Percentiles rank a stretch among this genome's conserved stretches.
Conservation (phyloP, 352 stramenopile genomes). For the Halophytophthora polymorphica region DNA sequence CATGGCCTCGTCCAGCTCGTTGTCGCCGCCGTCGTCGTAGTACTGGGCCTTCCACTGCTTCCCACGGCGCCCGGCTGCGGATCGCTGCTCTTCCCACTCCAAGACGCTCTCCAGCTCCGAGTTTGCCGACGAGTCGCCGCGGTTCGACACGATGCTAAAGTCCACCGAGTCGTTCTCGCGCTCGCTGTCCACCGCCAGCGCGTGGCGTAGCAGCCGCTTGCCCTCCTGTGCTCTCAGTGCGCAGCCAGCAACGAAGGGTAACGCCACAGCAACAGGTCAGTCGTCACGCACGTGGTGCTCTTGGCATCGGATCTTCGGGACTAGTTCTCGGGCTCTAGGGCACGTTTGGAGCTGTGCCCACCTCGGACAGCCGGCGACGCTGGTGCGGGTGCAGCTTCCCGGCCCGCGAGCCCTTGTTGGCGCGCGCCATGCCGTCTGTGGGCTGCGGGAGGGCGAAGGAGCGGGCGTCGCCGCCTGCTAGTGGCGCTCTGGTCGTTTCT, state of each 20-base stretch:
- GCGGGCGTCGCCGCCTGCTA: too few species aligned
- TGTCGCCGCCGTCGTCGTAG: constrained; percentile 22
- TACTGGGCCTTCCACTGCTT: constrained; percentile 38
- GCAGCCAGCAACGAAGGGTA: too few species aligned
- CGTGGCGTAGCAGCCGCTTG: constrained; percentile 47
- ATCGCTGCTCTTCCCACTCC: constrained; percentile 44
- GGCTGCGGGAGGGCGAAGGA: too few species aligned
- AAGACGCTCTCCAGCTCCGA: constrained; percentile 59
- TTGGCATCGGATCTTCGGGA: not conserved
- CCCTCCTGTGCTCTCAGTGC: too few species aligned
- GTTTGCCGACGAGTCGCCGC: constrained; percentile 43
- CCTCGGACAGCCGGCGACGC: constrained; percentile 30
- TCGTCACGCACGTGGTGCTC: not conserved
- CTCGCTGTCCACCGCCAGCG: constrained; percentile 43
- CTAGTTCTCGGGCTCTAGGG: too few species aligned
- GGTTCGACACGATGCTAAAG: constrained; percentile 28
- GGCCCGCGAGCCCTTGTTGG: constrained; percentile 10
- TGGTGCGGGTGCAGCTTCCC: constrained; percentile 22
- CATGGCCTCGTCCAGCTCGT: constrained; percentile 47
- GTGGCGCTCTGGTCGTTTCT: too few species aligned
- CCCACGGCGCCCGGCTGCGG: constrained; percentile 3
- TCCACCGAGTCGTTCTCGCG: constrained; percentile 22
- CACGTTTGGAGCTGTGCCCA: too few species aligned
- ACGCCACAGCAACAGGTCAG: not conserved
- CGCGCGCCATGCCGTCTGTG: constrained; percentile 11